Conservation (phyloP, 2,329 filamentous ascomycete genomes). For the Mollisiaceae sp. region DNA sequence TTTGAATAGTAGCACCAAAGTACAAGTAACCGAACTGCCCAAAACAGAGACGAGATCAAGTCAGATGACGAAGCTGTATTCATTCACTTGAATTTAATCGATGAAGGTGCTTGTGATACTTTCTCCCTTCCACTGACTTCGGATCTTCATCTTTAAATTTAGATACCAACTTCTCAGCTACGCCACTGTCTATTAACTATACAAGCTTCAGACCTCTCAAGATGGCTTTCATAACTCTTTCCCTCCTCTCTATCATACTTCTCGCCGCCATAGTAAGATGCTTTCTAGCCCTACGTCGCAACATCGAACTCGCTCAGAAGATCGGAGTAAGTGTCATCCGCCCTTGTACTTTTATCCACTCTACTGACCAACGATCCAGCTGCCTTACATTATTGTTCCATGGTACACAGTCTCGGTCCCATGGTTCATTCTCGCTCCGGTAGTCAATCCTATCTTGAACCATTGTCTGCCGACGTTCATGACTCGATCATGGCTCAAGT, state of each 20-base stretch:
- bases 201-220: not conserved
- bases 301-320: conserved; percentile 17
- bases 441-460: conserved; percentile 9
- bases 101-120: too few species aligned
- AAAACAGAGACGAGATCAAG: too few species aligned
- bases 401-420: conserved; percentile 8
- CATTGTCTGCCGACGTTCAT: conserved; percentile 9
- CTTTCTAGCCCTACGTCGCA: conserved; percentile 1
- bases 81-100: too few species aligned
- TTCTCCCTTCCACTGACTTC: too few species aligned
- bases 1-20: too few species aligned
- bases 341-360: conserved; percentile 2
- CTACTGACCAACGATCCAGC: not conserved
- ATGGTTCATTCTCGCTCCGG: conserved; percentile 16
- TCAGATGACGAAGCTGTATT: too few species aligned
- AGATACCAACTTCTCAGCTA: too few species aligned
- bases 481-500: conserved; percentile 20
- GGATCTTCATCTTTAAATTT: too few species aligned
- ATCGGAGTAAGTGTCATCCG: too few species aligned
- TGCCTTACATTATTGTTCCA: conserved; percentile 20
- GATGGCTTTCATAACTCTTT: not conserved
- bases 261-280: not conserved
- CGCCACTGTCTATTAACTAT: not conserved
- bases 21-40: too few species aligned
- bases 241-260: not conserved